Conservation (phyloP, 805 yeast genomes). For the Candida nonsorbophila region DNA sequence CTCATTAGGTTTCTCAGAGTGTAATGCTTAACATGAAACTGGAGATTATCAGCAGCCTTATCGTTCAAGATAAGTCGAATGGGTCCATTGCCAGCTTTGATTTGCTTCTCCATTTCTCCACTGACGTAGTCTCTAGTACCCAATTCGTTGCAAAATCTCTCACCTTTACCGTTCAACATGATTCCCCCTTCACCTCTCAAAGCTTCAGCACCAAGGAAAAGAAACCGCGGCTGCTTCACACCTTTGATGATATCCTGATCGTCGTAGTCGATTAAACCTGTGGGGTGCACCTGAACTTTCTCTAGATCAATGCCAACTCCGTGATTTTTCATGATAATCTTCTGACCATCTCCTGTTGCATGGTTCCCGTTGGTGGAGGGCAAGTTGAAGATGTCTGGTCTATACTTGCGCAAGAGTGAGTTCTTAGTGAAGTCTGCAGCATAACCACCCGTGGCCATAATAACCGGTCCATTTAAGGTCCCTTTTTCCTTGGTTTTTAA, state of each 20-base stretch:
- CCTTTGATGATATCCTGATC: slow-evolving; percentile 41
- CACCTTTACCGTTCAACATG: slow-evolving; percentile 46
- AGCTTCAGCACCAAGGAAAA: slow-evolving; percentile 62
- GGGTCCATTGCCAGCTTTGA: slow-evolving; percentile 37
- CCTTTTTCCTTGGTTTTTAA: slow-evolving; percentile 23
- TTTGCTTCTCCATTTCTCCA: slow-evolving; percentile 47
- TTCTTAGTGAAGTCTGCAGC: slow-evolving; percentile 58
- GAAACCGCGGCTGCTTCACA: slow-evolving; percentile 40
- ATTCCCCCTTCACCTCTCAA: slow-evolving; percentile 64
- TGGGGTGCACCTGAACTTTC: slow-evolving; percentile 64
- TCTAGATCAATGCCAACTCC: slow-evolving; percentile 60
- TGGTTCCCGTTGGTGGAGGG: slow-evolving; percentile 60
- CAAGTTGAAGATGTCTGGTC: slow-evolving; percentile 52
- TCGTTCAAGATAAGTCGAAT: slow-evolving; percentile 47
- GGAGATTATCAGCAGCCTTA: slow-evolving; percentile 39
- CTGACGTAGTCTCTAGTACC: slow-evolving; percentile 58
- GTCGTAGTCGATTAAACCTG: slow-evolving; percentile 50
- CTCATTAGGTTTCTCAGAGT: slow-evolving; percentile 51
- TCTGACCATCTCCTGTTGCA: slow-evolving; percentile 62
- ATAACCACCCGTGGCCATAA: slow-evolving; percentile 62
- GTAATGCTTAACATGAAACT: slow-evolving; percentile 53
- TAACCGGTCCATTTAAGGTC: slow-evolving; percentile 48
- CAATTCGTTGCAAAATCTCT: slow-evolving; percentile 56
- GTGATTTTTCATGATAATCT: slow-evolving; percentile 44
- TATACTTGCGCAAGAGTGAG: slow-evolving; percentile 47